These are phyloP conservation scores for Botrytis porri DNA, from an alignment of 2,329 filamentous ascomycete genomes.

Conservation along the genomic window DNA sequence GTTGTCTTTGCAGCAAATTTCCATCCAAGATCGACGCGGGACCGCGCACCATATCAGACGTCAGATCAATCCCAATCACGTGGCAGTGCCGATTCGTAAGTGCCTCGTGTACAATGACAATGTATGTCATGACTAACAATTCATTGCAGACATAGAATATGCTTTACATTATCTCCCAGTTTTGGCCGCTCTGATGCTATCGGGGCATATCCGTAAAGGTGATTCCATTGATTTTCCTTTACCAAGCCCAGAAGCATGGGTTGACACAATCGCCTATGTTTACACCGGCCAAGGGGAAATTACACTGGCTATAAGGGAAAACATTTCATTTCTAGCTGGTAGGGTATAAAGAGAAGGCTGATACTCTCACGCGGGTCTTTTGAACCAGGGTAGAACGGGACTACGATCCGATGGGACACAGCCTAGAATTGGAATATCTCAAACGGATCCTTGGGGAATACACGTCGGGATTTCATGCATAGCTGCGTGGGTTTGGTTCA, in stretches of 20 bases:
- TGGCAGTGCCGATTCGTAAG: conserved; percentile 48
- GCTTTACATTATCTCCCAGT: conserved; percentile 51
- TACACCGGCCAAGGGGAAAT: conserved; percentile 51
- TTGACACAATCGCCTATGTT: conserved; percentile 52
- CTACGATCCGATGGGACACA: conserved; percentile 6
- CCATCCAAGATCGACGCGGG: conserved; percentile 7
- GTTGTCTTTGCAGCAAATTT: conserved; percentile 22
- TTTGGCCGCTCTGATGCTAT: conserved; percentile 53
- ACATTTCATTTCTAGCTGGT: conserved; percentile 55
- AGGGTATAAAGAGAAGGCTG: conserved; percentile 27
- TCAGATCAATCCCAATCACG: conserved; percentile 14
- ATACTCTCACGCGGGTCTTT: conserved; percentile 6
- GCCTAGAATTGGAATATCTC: not conserved
- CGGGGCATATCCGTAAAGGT: conserved; percentile 49
- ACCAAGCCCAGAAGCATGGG: conserved; percentile 55
- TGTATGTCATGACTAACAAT: conserved; percentile 5
- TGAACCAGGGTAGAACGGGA: not conserved
- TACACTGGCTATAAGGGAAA: conserved; percentile 48
- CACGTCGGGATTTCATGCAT: conserved; percentile 17
- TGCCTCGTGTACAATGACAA: conserved; percentile 24
- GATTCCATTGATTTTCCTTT: conserved; percentile 57
- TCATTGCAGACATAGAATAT: conserved; percentile 46
- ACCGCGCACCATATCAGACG: conserved; percentile 10
- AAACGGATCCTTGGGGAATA: not conserved
- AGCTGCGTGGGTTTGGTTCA: not conserved